Evolutionary conservation across 768 basidiomycete genomes (phyloP).

Genomic region (Hericium erinaceus): DNA sequence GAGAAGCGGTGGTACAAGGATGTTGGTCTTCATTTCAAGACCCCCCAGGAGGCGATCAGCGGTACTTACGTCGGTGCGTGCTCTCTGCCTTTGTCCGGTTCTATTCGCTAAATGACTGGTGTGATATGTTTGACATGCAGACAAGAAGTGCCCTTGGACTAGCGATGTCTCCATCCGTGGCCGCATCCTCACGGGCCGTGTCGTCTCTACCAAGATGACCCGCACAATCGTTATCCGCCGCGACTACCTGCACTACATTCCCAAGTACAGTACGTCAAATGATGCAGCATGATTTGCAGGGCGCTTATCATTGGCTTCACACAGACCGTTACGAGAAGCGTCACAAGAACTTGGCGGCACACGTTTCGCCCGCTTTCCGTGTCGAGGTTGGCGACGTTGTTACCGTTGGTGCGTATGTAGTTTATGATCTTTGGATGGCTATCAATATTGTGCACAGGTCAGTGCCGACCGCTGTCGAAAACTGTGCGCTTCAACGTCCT

Average conservation of each 20-base stretch:
- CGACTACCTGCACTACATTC: constrained; percentile 92
- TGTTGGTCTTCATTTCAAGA: constrained; percentile 95
- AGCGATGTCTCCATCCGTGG: constrained; percentile 96
- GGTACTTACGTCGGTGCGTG: constrained; percentile 92
- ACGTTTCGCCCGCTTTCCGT: constrained; percentile 98
- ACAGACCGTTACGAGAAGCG: constrained; percentile 96
- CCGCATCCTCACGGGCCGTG: constrained; percentile 95
- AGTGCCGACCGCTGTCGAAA: constrained; percentile 98
- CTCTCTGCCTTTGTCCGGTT: neutral
- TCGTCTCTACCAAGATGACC: constrained; percentile 99
- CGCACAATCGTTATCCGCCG: constrained; percentile 95
- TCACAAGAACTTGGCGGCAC: constrained; percentile 97
- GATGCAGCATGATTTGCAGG: neutral
- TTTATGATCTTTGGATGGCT: neutral
- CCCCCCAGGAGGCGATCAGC: constrained; percentile 88
- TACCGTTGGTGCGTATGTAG: constrained; percentile 71
- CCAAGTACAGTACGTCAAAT: constrained; percentile 83
- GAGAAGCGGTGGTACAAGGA: constrained; percentile 99
- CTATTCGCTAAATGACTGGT: neutral
- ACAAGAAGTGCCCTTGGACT: constrained; percentile 99
- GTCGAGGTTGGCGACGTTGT: constrained; percentile 90
- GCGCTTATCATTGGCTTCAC: neutral
- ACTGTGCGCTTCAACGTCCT: constrained; percentile 99
- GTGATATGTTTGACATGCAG: constrained; percentile 28
- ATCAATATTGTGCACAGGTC: constrained; percentile 41